Evolutionary conservation across 2,329 filamentous ascomycete genomes (phyloP), one percentile per base, ranked within the genome.

Genomic region (Falciphora oryzae): DNA sequence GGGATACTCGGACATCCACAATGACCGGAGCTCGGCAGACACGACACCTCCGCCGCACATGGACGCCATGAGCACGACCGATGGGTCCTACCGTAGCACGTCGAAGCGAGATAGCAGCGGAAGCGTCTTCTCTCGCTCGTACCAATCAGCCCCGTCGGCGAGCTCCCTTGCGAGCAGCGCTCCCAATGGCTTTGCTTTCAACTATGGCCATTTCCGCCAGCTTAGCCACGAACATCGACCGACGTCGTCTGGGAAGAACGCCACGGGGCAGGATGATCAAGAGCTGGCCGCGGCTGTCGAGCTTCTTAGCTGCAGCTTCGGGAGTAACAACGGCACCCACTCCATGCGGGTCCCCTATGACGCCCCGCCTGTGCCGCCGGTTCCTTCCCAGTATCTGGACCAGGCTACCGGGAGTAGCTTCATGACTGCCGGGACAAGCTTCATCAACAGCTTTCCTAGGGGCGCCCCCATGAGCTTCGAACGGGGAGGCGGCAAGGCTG

Each of bases 241-340:
- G 32, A 85, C 85, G 44, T 96, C 93, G 1, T 93, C 92, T 7
- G 92, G 93, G 53, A 86, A 85, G 69, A 91, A 89, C 73, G 81
- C 82, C 63, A 89, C 87, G 11, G 89, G 92, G 65, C 88, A 94
- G 71, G 92, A 96, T 68, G 93, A 96, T 73, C 89, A 88, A 60
- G 92, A 96, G 69, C 83, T 98, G 66, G 94, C 93, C 27, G 93
- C 93, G 18, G 93, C 94, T 3, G 92, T 97, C 62, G 92, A 95
- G 70, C 82, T 97, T 69, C 86, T 97, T 67, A 94, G 91, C 77
- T 96, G 92, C 82, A 96, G 92, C 76, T 95, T 96, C 75, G 89
- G 89, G 69, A 97, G 93, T 75, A 85, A 82, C 70, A 82, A 76
- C 61, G 88, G 91, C 66, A 85, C 89, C 71, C 86, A 84, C 67